A percentile compares a stretch with the other conserved stretches of the same genome.
These are phyloP conservation scores for Chaetomium tenue DNA, from an alignment of 495 filamentous ascomycete genomes.

Conservation along the genomic window DNA sequence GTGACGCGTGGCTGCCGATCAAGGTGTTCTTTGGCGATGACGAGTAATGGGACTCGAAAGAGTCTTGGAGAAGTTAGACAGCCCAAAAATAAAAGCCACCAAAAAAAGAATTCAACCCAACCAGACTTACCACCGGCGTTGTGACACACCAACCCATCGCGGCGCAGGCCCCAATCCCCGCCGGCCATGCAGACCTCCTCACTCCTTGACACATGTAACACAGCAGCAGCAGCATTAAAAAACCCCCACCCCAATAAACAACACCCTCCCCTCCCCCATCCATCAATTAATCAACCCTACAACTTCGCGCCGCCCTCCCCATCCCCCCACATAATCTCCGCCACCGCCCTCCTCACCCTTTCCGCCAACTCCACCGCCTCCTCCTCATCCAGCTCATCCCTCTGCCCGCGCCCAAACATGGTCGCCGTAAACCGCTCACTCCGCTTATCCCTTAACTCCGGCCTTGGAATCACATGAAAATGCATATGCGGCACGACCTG, in stretches of 20 bases:
- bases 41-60: constrained; percentile 41
- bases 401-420: constrained; percentile 82
- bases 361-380: constrained; percentile 65
- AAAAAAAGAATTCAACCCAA: background rate
- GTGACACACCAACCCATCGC: too few relatives aligned
- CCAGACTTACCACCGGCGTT: background rate
- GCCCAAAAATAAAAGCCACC: constrained; percentile 8
- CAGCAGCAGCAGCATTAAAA: background rate
- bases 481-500: constrained; percentile 91
- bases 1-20: constrained; percentile 66
- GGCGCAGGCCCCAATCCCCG: too few relatives aligned
- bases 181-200: background rate
- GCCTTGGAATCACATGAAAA: constrained; percentile 85
- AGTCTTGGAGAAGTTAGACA: constrained; percentile 7
- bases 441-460: constrained; percentile 48
- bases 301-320: constrained; percentile 49
- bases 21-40: constrained; percentile 89
- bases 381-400: constrained; percentile 83
- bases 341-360: constrained; percentile 61
- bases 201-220: background rate
- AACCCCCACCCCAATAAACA: background rate
- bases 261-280: background rate
- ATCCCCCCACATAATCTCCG: constrained; percentile 51
- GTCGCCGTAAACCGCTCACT: constrained; percentile 56
- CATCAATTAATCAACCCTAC: constrained; percentile 31